Base-by-base conservation (phyloP, 2,329 filamentous ascomycete genomes). In the Orbilia javanica region DNA sequence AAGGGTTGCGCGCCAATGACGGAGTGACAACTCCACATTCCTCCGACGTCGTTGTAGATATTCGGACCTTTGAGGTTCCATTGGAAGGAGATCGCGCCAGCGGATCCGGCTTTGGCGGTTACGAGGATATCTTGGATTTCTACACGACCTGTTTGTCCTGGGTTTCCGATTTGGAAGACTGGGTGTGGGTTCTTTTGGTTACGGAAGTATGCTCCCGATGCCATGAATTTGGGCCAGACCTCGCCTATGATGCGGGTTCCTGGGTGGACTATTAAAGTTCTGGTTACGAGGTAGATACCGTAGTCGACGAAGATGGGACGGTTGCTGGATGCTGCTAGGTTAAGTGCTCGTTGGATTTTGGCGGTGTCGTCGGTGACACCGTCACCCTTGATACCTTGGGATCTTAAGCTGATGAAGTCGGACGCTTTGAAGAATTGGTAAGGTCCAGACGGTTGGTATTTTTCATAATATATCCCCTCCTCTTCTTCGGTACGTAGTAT, bases 281-380 rank as follows among this genome's bases (percentile, higher is more conserved):
- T 82, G 1, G 85, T 88, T 18, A 88, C 84, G 62, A 84, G 84
- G 83, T 90, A 90, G 13, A 87, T 83, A 57, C 89, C 89, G 79
- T 73, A 63, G 48, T 70, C 67, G 13, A 66, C 50, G 29, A 73
- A 80, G 83, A 87, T 2, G 84, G 79, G 63, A 90, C 87, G 86
- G 87, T 79, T 89, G 89, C 0, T 88, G 83, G 15, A 87, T 87
- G 48, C 89, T 89, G 74, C 85, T 88, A 44, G 10, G 44, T 84
- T 96, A 86, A 80, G 98, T 6, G 63, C 87, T 69, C 88, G 88
- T 84, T 97, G 94, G 82, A 98, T 91, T n/a, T 91, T 92, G 3
- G 87, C 89, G 15, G 94, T 97, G 82, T 98, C 96, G 81, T 98
- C 95, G 0, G 93, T 93, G 25, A 86, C 84, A 65, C 95, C 96